phyloP scores from a whole-genome alignment of 352 stramenopile genomes.

The Phytophthora pseudosyringae region DNA sequence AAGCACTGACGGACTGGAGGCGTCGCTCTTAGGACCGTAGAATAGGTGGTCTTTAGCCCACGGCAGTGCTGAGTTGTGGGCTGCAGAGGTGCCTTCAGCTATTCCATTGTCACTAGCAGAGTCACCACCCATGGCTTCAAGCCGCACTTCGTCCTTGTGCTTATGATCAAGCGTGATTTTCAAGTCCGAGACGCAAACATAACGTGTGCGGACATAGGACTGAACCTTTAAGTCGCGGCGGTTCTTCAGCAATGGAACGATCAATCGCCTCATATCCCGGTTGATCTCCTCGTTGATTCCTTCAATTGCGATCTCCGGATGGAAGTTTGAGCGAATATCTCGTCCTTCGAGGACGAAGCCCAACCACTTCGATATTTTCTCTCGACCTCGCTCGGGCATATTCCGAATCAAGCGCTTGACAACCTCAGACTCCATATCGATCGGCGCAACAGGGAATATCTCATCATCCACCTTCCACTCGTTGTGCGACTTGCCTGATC shows the following conservation, averaged over 20 bases:
- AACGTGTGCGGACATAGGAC: conserved; percentile 64
- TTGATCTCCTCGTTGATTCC: conserved; percentile 69
- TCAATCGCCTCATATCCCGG: conserved; percentile 69
- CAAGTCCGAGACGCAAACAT: conserved; percentile 67
- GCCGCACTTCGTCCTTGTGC: conserved; percentile 64
- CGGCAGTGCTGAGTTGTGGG: conserved; percentile 25
- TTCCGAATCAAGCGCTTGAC: conserved; percentile 69
- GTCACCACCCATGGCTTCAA: conserved; percentile 39
- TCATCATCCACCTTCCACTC: conserved; percentile 72
- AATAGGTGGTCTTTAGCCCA: conserved; percentile 73
- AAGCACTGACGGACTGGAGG: conserved; percentile 63
- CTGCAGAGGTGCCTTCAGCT: conserved; percentile 3
- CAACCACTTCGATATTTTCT: conserved; percentile 80
- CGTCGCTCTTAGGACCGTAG: conserved; percentile 69
- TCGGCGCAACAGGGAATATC: conserved; percentile 66
- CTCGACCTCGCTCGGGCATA: conserved; percentile 65
- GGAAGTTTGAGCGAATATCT: conserved; percentile 76
- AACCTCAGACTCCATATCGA: conserved; percentile 82
- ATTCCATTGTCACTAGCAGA: conserved; percentile 26
- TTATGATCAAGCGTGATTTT: conserved; percentile 73
- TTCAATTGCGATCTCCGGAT: conserved; percentile 75
- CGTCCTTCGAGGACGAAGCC: conserved; percentile 72
- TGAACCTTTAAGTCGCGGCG: conserved; percentile 73
- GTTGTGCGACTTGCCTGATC: conserved; percentile 37
- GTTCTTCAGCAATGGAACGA: conserved; percentile 77